These are phyloP conservation scores for Silene conica DNA, from an alignment of 148 eudicot species.

Conservation along the genomic window DNA sequence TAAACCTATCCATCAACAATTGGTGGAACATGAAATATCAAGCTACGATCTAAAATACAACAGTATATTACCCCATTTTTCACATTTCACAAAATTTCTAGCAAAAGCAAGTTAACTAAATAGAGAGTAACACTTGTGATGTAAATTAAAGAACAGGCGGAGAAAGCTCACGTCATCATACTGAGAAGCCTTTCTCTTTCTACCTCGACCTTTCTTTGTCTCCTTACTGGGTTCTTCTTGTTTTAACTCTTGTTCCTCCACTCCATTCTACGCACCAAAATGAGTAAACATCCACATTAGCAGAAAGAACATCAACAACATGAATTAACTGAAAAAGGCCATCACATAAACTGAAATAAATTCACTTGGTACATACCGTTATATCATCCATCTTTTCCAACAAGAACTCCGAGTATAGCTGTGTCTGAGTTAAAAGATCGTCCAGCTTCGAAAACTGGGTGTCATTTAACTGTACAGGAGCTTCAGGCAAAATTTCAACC, in stretches of 20 bases:
- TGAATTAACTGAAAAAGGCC: neutral
- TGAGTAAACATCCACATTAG: neutral
- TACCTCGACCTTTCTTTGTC: constrained; percentile 63
- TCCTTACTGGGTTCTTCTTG: constrained; percentile 36
- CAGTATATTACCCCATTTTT: neutral
- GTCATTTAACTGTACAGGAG: constrained; percentile 51
- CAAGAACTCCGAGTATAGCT: constrained; percentile 78
- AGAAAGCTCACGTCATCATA: constrained; percentile 51
- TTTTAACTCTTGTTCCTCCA: constrained; percentile 29
- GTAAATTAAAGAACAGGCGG: neutral
- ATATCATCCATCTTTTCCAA: constrained; percentile 95
- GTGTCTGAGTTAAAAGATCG: constrained; percentile 83
- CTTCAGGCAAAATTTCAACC: constrained; percentile 32
- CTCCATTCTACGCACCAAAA: constrained; percentile 47
- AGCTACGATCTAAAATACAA: neutral
- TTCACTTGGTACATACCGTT: constrained; percentile 35
- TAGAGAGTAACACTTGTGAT: neutral
- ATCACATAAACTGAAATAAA: neutral
- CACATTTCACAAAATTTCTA: too few species aligned
- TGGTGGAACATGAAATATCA: neutral
- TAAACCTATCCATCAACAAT: neutral
- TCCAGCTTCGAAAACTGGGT: constrained; percentile 78
- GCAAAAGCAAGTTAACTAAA: too few species aligned
- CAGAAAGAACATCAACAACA: neutral
- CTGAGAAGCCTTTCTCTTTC: constrained; percentile 58